Base-by-base conservation (phyloP, 2,329 filamentous ascomycete species). In the Claviceps sp. region DNA sequence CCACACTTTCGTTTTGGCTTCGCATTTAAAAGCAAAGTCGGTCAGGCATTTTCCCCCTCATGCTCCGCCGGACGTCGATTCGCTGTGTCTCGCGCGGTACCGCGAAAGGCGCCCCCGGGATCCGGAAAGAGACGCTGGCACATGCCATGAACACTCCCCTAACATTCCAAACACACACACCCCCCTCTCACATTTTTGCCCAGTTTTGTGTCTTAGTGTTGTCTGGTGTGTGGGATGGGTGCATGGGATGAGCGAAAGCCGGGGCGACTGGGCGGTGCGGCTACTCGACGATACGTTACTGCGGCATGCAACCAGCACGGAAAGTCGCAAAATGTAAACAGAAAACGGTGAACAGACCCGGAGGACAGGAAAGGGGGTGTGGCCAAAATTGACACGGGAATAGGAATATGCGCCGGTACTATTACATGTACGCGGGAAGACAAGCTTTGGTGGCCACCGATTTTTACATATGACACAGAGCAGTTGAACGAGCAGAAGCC, bases 41-140 rank as follows among this genome's bases (percentile, higher is more conserved):
- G 42, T 44, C 42, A 26, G 13, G 20, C 5, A 44, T 16, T 17
- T 22, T n/a, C 22, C 22, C 5, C 49, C 47, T 42, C 42, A 34
- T 34, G 29, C 29, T 34, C 29, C 23, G 51, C 38, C n/a, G 16
- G 38, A 39, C 38, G 38, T 39, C 38, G 38, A 39, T 17, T 34
- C 29, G 29, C 16, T 40, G 8, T 40, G 39, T 50, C 48, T 53
- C 38, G 39, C 44, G 44, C 48, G 26, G 36, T 49, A 45, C 49
- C 52, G 49, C 40, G 42, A 49, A 46, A 50, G 14, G 43, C 43
- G 6, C 38, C 37, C 42, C 50, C 40, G 52, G 45, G 20, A 53
- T 17, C 52, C 52, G 49, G 52, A 37, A 53, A 45, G 52, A 45
- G 46, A 53, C 52, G 52, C 49, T 53, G 49, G 45, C 52, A 53